Evolutionary conservation across 225 moss, liverwort and hornwort genomes (phyloP).

Genomic region (Bryoerythrophyllum caledonicum): DNA sequence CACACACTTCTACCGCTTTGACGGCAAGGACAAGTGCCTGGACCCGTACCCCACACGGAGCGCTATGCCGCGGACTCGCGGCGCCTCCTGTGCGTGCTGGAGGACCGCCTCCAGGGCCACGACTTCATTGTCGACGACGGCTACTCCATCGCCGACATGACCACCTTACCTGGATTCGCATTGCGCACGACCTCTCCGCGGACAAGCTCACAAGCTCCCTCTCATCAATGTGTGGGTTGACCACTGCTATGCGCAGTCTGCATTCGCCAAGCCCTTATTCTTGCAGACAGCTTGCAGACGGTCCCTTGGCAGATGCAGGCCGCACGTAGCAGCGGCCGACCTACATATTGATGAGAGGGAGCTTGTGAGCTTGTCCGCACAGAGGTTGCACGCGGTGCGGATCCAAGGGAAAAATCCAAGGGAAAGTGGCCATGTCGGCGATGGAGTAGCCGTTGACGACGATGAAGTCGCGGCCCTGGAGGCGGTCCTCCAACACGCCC

Average conservation of each 20-base stretch:
- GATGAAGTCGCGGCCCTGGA: constrained; percentile 37
- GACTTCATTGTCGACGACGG: constrained; percentile 47
- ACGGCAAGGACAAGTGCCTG: constrained; percentile 37
- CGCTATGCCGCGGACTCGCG: constrained; percentile 39
- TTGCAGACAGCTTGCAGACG: constrained; percentile 26
- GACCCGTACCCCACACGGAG: constrained; percentile 33
- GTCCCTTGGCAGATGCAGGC: constrained; percentile 43
- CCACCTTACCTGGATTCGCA: constrained; percentile 37
- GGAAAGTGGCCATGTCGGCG: constrained; percentile 51
- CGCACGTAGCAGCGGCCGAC: constrained; percentile 37
- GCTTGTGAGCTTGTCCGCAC: constrained; percentile 31
- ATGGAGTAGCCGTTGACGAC: constrained; percentile 54
- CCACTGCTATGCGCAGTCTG: constrained; percentile 35
- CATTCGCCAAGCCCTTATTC: constrained; percentile 36
- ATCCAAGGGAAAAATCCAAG: constrained; percentile 52
- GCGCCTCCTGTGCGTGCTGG: constrained; percentile 38
- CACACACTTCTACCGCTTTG: constrained; percentile 20
- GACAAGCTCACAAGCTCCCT: constrained; percentile 39
- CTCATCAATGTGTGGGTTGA: constrained; percentile 32
- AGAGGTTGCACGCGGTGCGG: accelerated
- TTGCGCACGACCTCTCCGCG: accelerated
- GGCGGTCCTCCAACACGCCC: constrained; percentile 40
- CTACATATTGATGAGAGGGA: constrained; percentile 32
- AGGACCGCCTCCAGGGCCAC: constrained; percentile 35
- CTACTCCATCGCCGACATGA: constrained; percentile 59